Conservation (phyloP, 495 filamentous ascomycete species). For the Penicillium desertorum region DNA sequence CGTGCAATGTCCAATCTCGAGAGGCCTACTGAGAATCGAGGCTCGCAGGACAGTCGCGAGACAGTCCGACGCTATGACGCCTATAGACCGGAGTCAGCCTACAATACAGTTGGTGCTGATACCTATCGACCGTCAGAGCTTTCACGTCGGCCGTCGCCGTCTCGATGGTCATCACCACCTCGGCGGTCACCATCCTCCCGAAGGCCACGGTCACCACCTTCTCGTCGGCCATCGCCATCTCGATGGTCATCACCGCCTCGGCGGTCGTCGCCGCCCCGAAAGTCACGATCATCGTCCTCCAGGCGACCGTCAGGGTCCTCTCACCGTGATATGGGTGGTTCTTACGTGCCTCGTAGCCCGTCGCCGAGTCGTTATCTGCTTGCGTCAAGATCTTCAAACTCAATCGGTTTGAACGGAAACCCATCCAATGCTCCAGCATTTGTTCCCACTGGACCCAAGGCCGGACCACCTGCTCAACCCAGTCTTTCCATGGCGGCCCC, state of each 20-base stretch:
- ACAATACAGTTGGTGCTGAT: not conserved
- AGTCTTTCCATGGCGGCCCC: not conserved
- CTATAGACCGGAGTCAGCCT: not conserved
- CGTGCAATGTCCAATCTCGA: not conserved
- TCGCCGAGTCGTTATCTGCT: not conserved
- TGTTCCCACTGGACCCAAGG: not conserved
- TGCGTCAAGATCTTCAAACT: not conserved
- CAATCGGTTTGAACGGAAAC: not conserved
- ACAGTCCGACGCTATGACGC: not conserved
- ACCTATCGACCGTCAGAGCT: constrained; percentile 1
- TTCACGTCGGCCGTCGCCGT: not conserved
- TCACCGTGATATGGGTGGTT: not conserved
- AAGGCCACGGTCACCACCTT: not conserved
- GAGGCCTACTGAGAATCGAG: not conserved
- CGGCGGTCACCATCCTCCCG: not conserved
- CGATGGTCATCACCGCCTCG: not conserved
- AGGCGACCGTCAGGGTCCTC: not conserved
- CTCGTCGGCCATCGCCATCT: not conserved
- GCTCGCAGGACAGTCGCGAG: not conserved
- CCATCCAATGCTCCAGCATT: not conserved
- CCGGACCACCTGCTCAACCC: not conserved
- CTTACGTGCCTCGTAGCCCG: not conserved
- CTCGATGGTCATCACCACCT: not conserved
- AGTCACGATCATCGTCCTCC: not conserved
- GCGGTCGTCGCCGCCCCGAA: not conserved